These are phyloP conservation scores for Phylloporus sp. DNA, from an alignment of 768 basidiomycete species.

Conservation along the genomic window DNA sequence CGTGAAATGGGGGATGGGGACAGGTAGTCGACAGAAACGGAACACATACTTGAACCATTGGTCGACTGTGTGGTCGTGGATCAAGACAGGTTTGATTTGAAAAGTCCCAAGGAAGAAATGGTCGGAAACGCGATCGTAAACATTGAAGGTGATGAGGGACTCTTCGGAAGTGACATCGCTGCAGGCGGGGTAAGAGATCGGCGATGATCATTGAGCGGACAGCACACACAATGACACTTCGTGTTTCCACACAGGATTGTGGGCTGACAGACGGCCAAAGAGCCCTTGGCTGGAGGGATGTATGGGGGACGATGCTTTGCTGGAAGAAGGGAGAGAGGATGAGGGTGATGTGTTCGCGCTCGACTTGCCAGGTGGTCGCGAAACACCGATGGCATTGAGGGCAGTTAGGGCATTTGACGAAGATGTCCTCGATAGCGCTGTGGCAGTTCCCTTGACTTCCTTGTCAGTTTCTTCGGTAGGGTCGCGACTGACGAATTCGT, in stretches of 20 bases:
- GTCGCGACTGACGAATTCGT: conserved; percentile 93
- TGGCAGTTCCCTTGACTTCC: conserved; percentile 80
- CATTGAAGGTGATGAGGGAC: conserved; percentile 78
- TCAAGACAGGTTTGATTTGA: conserved; percentile 84
- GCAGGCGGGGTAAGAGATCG: conserved; percentile 20
- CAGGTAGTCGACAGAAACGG: conserved; percentile 13
- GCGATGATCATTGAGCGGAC: conserved; percentile 7
- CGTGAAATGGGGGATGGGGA: conserved; percentile 8
- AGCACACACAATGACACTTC: conserved; percentile 90
- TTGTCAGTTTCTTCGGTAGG: conserved; percentile 82
- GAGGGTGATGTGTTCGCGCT: conserved; percentile 43
- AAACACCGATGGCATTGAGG: conserved; percentile 56
- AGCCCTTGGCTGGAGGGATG: conserved; percentile 38
- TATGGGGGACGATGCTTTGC: conserved; percentile 30
- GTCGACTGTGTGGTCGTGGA: conserved; percentile 94
- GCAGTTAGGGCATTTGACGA: conserved; percentile 63
- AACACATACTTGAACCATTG: conserved; percentile 90
- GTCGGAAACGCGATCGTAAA: conserved; percentile 84
- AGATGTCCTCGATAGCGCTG: conserved; percentile 47
- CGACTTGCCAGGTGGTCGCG: conserved; percentile 39
- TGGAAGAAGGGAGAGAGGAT: conserved; percentile 37
- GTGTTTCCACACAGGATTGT: conserved; percentile 99
- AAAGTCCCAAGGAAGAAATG: conserved; percentile 88
- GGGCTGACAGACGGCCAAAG: conserved; percentile 62
- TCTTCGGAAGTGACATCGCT: conserved; percentile 93